Base-by-base conservation (phyloP, 495 filamentous ascomycete species). In the Podospora didyma region DNA sequence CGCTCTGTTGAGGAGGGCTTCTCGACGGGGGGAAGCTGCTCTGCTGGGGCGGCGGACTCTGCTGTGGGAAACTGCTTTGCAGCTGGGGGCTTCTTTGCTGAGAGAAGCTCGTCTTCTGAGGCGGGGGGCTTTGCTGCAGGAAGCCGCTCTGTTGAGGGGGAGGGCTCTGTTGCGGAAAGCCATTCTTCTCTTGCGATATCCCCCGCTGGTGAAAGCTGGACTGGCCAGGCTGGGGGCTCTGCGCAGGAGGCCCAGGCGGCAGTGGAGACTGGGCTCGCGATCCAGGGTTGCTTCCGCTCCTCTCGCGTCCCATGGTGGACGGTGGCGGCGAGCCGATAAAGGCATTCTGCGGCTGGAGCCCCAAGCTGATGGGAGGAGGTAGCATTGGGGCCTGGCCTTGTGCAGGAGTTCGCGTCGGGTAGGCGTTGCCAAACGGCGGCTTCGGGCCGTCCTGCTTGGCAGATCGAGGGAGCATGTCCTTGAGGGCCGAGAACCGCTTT, bases 401-500 rank as follows among this genome's bases (percentile, higher is more conserved):
- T n/a, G 47, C 51, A 7, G 44, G 19, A 22, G 56, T 41, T 26
- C 21, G n/a, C 7, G 56, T 19, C 7, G 56, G 49, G n/a, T 57
- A 23, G 21, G 53, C 47, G n/a, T 24, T 49, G 28, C 48, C 58
- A 28, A 37, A 26, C 2, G 46, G 34, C 26, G 46, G 34, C 41
- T 47, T 50, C 3, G 21, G 12, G 21, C 14, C 22, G 6, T 58
- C 56, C 16, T 54, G 51, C 17, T 22, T 26, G 28, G 42, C 46
- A 10, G 47, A 34, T 1, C 62, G 53, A 9, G 28, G 49, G 26
- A 72, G 65, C 46, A 66, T 62, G 23, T 56, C 60, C 17, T 67
- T 65, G 16, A 73, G 49, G 2, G 61, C 63, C 17, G 69, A 70
- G 51, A 71, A 64, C 2, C 70, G 59, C 55, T 73, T 73, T 59